Conservation (phyloP, 129 eudicot genomes). For the Chrysanthemum makinoi region DNA sequence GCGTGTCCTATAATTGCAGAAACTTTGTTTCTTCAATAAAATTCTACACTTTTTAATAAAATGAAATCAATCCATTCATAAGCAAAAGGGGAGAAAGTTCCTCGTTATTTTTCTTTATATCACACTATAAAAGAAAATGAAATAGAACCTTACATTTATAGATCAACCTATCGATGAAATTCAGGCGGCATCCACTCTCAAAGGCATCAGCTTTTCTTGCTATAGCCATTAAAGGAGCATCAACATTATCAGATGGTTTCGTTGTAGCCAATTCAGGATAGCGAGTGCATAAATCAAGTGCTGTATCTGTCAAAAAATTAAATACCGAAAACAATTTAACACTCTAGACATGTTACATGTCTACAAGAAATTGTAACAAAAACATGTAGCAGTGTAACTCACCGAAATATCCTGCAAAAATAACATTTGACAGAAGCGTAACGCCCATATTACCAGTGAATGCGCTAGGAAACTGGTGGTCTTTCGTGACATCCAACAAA, state of each 20-base stretch:
- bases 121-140: constrained; percentile 1
- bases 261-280: constrained; percentile 46
- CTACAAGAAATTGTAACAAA: neutral
- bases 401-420: constrained; percentile 43
- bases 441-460: constrained; percentile 37
- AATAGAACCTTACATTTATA: constrained; percentile 27
- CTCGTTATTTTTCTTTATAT: neutral
- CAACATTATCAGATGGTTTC: constrained; percentile 31
- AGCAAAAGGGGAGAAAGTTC: neutral
- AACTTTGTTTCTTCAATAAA: neutral
- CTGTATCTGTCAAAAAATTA: constrained; percentile 32
- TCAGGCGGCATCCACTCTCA: constrained; percentile 42
- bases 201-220: constrained; percentile 46
- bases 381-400: neutral
- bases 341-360: neutral
- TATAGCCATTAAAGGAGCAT: constrained; percentile 43
- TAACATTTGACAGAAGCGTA: constrained; percentile 34
- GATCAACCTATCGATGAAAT: constrained; percentile 33
- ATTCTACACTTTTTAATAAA: neutral
- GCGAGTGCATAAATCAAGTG: constrained; percentile 32
- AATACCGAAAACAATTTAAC: neutral
- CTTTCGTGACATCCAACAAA: constrained; percentile 36
- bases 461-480: constrained; percentile 27
- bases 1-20: neutral
- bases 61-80: too few relatives aligned